These are phyloP conservation scores for Erodium moschatum DNA, from an alignment of 441 rosid genomes.

Conservation along the genomic window DNA sequence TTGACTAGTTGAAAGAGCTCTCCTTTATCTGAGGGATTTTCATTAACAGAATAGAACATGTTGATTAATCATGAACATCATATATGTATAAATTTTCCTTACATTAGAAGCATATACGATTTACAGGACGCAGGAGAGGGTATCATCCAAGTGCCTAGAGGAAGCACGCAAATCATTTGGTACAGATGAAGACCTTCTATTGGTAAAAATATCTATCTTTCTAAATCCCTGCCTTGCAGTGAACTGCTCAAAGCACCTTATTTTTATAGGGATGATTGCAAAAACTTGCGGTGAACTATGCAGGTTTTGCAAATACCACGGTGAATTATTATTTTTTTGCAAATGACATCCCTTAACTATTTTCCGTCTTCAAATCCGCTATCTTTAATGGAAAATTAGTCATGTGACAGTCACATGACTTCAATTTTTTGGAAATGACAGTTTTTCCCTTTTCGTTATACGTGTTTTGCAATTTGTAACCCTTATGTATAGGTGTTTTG, in stretches of 20 bases:
- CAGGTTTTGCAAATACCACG: no score
- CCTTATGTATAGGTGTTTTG: no score
- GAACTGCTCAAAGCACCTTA: no score
- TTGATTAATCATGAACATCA: neutral
- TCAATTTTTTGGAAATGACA: no score
- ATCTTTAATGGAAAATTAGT: no score
- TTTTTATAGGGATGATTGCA: no score
- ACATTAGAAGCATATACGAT: conserved; percentile 10
- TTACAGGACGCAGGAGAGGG: conserved; percentile 49
- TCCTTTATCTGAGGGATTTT: neutral
- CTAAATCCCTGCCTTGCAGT: no score
- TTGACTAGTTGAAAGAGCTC: neutral
- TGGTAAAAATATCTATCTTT: conserved; percentile 35
- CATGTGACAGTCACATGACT: no score
- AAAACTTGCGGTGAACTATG: no score
- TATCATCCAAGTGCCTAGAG: conserved; percentile 60
- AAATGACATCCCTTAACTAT: neutral
- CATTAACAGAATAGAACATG: neutral
- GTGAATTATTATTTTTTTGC: no score
- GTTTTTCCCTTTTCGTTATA: no score
- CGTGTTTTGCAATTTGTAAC: no score
- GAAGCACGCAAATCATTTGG: conserved; percentile 78
- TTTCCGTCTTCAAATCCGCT: neutral
- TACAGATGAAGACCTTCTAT: conserved; percentile 84
- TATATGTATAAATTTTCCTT: neutral